A percentile compares a stretch with the other conserved stretches of the same genome.
Conservation (phyloP, 2,329 filamentous ascomycete genomes). For the Thielaviopsis musarum region DNA sequence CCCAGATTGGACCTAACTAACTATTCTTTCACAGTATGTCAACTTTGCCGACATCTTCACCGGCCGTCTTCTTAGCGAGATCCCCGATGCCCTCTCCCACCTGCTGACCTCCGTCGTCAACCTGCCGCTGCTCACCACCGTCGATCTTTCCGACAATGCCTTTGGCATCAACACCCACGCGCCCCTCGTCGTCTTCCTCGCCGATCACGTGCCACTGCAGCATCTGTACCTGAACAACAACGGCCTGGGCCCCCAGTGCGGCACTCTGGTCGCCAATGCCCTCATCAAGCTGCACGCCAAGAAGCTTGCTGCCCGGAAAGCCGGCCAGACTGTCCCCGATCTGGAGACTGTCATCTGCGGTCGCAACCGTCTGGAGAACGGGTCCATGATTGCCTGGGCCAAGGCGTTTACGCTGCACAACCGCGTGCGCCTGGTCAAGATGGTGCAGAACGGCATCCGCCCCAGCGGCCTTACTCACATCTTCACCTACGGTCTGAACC, state of each 20-base stretch:
- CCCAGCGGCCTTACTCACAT: conserved; percentile 80
- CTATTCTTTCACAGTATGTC: conserved; percentile 35
- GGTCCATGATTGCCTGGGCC: conserved; percentile 91
- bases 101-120: conserved; percentile 77
- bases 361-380: conserved; percentile 87
- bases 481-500: conserved; percentile 58
- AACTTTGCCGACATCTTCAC: conserved; percentile 98
- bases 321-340: conserved; percentile 55
- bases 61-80: conserved; percentile 79
- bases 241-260: conserved; percentile 80
- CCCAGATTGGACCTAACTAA: not conserved
- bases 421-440: conserved; percentile 72
- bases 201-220: conserved; percentile 73
- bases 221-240: conserved; percentile 98
- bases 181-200: conserved; percentile 81
- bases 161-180: conserved; percentile 93
- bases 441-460: conserved; percentile 96
- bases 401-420: conserved; percentile 69
- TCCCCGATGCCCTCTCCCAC: conserved; percentile 71
- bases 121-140: conserved; percentile 69
- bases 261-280: conserved; percentile 75
- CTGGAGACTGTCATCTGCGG: conserved; percentile 96
- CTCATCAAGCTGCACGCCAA: conserved; percentile 67
- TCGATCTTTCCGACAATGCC: conserved; percentile 95
- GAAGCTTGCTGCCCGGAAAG: conserved; percentile 62